Evolutionary conservation across 164 flowering plant species (phyloP), one percentile per base, ranked within the genome.

Genomic region (Vitis amurensis): DNA sequence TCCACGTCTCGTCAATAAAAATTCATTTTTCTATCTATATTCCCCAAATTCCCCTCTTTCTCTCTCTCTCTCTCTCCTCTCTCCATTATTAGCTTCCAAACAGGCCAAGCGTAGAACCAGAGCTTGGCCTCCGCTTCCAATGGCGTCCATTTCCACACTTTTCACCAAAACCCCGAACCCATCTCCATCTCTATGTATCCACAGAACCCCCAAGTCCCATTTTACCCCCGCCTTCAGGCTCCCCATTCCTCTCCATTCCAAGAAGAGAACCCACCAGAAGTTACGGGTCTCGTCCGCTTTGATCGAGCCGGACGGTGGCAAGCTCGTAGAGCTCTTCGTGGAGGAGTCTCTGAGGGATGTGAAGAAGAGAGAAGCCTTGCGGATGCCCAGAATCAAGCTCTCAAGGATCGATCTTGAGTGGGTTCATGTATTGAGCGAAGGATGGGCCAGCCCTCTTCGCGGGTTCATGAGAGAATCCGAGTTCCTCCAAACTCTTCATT

Each of bases 401-500:
- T 79, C 97, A 2, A 59, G 69, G 71, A 89, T 95, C 67, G 99
- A 95, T 70, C 73, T 88, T 12, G 74, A 95, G 70, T 95, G 99
- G 99, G 97, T 91, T 11, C 99, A 95, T 75, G 97, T 87, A 37
- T 72, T 89, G 58, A 85, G 91, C 75, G 91, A 89, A 76, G 93
- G 93, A 11, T 89, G 93, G 91, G 91, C 91, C 13, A 88, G 88
- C 75, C 93, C 93, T 2, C 82, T 88, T 15, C 29, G 60, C 14
- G 89, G 89, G 17, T 95, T 95, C 91, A 95, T 95, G 99, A 81
- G 91, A 74, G 93, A 95, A 75, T 77, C 87, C 71, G 93, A 93
- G 97, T 93, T 91, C 97, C 99, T 95, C 95, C 98, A 95, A 93
- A 93, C 98, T 66, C 98, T 95, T 93, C 99, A 95, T 90, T 95